Conservation (phyloP, 73 alveolate species). For the Paramecium caudatum region DNA sequence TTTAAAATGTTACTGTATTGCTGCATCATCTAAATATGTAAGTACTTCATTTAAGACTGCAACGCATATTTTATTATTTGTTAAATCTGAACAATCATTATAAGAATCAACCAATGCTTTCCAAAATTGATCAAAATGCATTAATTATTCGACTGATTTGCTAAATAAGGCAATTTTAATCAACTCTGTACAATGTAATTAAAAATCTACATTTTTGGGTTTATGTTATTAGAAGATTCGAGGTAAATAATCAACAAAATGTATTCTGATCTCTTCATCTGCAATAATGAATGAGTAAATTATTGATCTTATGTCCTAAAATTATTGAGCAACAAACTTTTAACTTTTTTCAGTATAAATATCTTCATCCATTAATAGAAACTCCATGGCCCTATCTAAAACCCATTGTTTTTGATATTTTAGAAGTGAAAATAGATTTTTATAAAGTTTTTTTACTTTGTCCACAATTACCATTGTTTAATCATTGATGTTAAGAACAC, state of each 20-base stretch:
- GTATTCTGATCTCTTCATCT: conserved; percentile 21
- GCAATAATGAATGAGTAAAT: neutral
- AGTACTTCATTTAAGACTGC: conserved; percentile 13
- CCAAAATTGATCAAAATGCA: conserved; percentile 33
- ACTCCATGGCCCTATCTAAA: conserved; percentile 4
- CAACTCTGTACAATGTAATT: conserved; percentile 27
- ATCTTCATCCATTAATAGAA: neutral
- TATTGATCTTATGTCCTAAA: conserved; percentile 10
- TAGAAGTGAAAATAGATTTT: conserved; percentile 21
- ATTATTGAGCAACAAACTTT: conserved; percentile 25
- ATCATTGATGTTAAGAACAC: conserved; percentile 36
- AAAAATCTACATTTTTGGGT: conserved; percentile 11
- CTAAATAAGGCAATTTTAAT: conserved; percentile 43
- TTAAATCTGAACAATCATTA: conserved; percentile 2
- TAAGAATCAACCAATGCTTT: conserved; percentile 18
- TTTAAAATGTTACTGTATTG: neutral
- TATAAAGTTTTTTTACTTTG: conserved; percentile 11
- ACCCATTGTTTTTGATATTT: conserved; percentile 9
- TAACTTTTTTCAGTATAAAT: conserved; percentile 33
- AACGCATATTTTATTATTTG: conserved; percentile 48
- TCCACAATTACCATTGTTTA: conserved; percentile 26
- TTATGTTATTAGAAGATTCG: neutral
- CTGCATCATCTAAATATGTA: neutral
- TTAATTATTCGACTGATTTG: neutral
- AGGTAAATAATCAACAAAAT: conserved; percentile 29